Evolutionary conservation across 495 filamentous ascomycete genomes (phyloP).

Genomic region (Astrothelium subdiscretum): DNA sequence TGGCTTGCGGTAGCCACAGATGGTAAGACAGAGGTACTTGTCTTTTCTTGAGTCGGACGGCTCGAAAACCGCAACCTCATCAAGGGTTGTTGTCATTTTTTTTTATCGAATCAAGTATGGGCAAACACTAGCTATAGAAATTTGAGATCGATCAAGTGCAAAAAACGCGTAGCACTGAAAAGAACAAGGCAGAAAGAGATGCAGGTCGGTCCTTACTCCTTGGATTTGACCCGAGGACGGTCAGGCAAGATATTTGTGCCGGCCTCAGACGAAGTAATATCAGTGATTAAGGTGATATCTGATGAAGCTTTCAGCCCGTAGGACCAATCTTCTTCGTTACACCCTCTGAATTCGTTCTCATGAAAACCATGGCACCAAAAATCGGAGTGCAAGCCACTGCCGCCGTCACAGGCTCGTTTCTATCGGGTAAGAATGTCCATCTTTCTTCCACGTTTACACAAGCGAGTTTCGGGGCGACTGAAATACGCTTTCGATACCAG

Average conservation of each 20-base stretch:
- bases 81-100: background rate
- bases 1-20: conserved; percentile 34
- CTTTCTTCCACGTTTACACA: background rate
- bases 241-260: too few relatives aligned
- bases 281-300: too few relatives aligned
- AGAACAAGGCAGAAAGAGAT: too few relatives aligned
- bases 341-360: too few relatives aligned
- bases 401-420: background rate
- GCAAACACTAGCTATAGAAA: conserved; percentile 31
- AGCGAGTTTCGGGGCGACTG: background rate
- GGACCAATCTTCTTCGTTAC: too few relatives aligned
- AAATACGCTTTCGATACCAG: conserved; percentile 2
- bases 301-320: too few relatives aligned
- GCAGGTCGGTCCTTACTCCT: too few relatives aligned
- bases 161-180: conserved; percentile 36
- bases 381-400: background rate
- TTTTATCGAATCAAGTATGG: conserved; percentile 33
- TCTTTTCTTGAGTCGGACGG: background rate
- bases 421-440: background rate
- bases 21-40: conserved; percentile 10
- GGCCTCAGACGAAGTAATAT: too few relatives aligned
- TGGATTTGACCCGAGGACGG: too few relatives aligned
- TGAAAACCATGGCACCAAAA: conserved; percentile 23
- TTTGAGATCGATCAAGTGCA: conserved; percentile 37
- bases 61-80: background rate